A percentile compares a stretch with the other conserved stretches of the same genome.
These are phyloP conservation scores for Ogataea nakhonphanomensis DNA, from an alignment of 805 yeast genomes.

Conservation along the genomic window DNA sequence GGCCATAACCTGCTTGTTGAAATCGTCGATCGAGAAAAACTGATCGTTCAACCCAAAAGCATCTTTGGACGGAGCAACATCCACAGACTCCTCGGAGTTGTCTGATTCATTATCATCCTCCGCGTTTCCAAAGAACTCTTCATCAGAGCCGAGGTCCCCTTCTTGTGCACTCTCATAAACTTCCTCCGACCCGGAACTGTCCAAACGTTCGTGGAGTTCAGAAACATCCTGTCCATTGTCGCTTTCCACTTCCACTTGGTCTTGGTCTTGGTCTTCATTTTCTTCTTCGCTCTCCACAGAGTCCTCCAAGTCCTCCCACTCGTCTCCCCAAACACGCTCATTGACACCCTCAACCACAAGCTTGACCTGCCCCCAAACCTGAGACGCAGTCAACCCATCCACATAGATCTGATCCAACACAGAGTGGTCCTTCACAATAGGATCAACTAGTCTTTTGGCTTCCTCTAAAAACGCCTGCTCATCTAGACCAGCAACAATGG, in stretches of 20 bases:
- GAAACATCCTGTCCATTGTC: too few species aligned
- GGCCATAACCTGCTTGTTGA: slow-evolving; percentile 28
- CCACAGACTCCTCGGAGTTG: slow-evolving; percentile 16
- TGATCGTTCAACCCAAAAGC: slow-evolving; percentile 74
- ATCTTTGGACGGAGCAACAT: slow-evolving; percentile 39
- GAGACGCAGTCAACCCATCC: slow-evolving; percentile 86
- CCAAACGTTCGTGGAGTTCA: slow-evolving; percentile 2
- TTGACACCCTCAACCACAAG: slow-evolving; percentile 77
- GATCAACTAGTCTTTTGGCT: slow-evolving; percentile 55
- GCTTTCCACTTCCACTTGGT: slow-evolving; percentile 3
- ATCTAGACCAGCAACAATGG: slow-evolving; percentile 14
- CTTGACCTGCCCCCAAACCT: slow-evolving; percentile 91
- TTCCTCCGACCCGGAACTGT: slow-evolving; percentile 17
- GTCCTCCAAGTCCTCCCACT: slow-evolving; percentile 21
- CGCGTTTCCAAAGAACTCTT: slow-evolving; percentile 19
- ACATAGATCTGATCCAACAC: slow-evolving; percentile 77
- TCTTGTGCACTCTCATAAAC: slow-evolving; percentile 23
- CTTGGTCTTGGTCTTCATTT: slow-evolving; percentile 18
- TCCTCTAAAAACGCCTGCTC: slow-evolving; percentile 26
- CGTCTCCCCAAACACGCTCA: slow-evolving; percentile 48
- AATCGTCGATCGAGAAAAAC: slow-evolving; percentile 81
- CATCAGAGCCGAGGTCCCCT: slow-evolving; percentile 23
- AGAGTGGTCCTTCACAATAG: slow-evolving; percentile 43
- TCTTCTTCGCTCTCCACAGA: slow-evolving; percentile 26
- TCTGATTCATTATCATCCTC: slow-evolving; percentile 17